Conservation (phyloP, 1,139 yeast species). For the Pichia sp. region DNA sequence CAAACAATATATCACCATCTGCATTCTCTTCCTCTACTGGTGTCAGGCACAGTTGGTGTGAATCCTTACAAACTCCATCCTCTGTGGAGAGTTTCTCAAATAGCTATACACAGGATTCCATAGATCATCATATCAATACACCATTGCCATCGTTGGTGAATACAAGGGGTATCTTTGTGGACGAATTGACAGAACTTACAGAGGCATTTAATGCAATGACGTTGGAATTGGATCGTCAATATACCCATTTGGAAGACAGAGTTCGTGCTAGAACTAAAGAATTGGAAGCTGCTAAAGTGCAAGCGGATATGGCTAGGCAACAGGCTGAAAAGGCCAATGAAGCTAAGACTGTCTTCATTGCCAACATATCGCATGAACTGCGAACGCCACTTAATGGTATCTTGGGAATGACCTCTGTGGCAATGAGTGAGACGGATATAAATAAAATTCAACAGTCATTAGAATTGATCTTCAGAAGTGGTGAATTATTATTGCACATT, state of each 20-base stretch:
- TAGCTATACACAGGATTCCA: conserved; percentile 4
- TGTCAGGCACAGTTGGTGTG: conserved; percentile 13
- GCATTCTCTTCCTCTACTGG: conserved; percentile 2
- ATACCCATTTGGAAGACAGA: conserved; percentile 77
- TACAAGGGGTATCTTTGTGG: conserved; percentile 48
- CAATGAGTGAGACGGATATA: conserved; percentile 74
- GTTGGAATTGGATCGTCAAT: conserved; percentile 77
- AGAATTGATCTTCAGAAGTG: conserved; percentile 77
- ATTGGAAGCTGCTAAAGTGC: conserved; percentile 78
- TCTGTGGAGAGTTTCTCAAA: conserved; percentile 18
- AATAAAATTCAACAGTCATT: conserved; percentile 59
- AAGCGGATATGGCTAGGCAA: conserved; percentile 76
- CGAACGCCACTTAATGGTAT: conserved; percentile 95
- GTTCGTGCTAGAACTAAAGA: conserved; percentile 86
- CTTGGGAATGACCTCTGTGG: conserved; percentile 91
- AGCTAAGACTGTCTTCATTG: conserved; percentile 90
- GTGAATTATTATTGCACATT: conserved; percentile 79
- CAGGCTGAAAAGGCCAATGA: conserved; percentile 88
- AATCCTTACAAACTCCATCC: conserved; percentile 15
- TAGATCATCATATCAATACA: conserved; percentile 1
- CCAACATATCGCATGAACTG: conserved; percentile 91
- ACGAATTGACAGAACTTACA: conserved; percentile 81
- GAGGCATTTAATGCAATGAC: conserved; percentile 91
- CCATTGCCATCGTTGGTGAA: conserved; percentile 22
- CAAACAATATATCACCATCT: background rate